These are phyloP conservation scores for Fraxinus excelsior DNA, from an alignment of 257 asterid genomes.

Conservation along the genomic window DNA sequence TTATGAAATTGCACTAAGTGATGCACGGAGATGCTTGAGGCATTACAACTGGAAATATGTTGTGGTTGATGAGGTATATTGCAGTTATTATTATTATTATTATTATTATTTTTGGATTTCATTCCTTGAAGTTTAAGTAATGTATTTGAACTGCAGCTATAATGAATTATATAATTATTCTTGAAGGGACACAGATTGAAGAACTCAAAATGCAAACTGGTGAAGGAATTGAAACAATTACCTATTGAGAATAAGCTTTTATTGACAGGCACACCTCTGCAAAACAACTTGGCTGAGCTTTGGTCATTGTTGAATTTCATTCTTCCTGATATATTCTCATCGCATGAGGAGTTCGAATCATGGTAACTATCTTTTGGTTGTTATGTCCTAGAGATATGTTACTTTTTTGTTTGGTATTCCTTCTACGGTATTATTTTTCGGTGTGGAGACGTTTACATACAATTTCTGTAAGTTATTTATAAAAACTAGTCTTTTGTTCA, in stretches of 20 bases:
- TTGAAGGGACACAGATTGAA: constrained; percentile 93
- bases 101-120: constrained; percentile 11
- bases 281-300: constrained; percentile 93
- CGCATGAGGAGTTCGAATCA: constrained; percentile 91
- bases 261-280: constrained; percentile 96
- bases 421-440: neutral
- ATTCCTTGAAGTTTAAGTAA: constrained; percentile 16
- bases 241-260: constrained; percentile 87
- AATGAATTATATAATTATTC: constrained; percentile 26
- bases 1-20: constrained; percentile 77
- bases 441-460: neutral
- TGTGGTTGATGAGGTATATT: constrained; percentile 91
- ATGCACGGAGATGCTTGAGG: constrained; percentile 60
- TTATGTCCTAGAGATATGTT: neutral
- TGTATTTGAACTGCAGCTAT: constrained; percentile 14
- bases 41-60: constrained; percentile 87
- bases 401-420: neutral
- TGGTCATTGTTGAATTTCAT: constrained; percentile 97
- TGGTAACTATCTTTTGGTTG: constrained; percentile 54
- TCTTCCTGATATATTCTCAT: constrained; percentile 93
- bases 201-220: constrained; percentile 79
- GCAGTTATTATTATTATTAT: neutral
- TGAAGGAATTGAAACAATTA: constrained; percentile 64
- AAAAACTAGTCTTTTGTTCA: constrained; percentile 2
- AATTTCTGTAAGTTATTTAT: constrained; percentile 10